Evolutionary conservation across 441 rosid species (phyloP).

Genomic region (Eruca vesicaria): DNA sequence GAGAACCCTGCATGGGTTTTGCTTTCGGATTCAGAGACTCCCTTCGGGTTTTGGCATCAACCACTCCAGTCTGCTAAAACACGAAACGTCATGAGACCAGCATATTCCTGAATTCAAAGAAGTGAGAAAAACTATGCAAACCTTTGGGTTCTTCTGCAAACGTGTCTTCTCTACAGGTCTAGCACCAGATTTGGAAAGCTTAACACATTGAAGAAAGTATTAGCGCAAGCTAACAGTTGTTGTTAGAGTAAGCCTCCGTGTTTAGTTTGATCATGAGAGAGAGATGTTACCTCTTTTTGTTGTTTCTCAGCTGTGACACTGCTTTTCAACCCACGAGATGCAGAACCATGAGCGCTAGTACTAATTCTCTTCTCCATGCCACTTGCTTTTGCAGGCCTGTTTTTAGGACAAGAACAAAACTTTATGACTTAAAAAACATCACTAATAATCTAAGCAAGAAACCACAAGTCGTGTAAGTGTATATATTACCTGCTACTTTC

Average conservation of each 20-base stretch:
- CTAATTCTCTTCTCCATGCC: conserved; percentile 45
- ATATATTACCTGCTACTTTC: conserved; percentile 67
- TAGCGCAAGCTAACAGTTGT: background rate
- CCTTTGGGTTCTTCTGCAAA: conserved; percentile 61
- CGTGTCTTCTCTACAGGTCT: conserved; percentile 43
- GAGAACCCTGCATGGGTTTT: conserved; percentile 48
- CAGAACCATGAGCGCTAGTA: conserved; percentile 35
- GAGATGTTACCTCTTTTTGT: conserved; percentile 53
- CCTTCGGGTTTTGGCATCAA: conserved; percentile 44
- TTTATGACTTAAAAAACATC: conserved; percentile 7
- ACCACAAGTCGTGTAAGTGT: conserved; percentile 4
- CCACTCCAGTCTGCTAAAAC: conserved; percentile 52
- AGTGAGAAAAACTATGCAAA: conserved; percentile 3
- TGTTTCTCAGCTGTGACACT: conserved; percentile 46
- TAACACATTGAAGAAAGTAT: conserved; percentile 27
- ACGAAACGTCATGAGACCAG: conserved; percentile 11
- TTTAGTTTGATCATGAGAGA: conserved; percentile 16
- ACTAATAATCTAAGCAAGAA: background rate
- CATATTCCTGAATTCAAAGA: background rate
- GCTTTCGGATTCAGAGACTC: conserved; percentile 52
- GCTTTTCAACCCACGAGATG: conserved; percentile 51
- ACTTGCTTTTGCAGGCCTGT: conserved; percentile 50
- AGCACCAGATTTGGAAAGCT: conserved; percentile 51
- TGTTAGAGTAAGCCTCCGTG: background rate
- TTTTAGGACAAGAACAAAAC: background rate